Base-by-base conservation (phyloP, 2,329 filamentous ascomycete genomes). In the Metarhizium guizhouense region DNA sequence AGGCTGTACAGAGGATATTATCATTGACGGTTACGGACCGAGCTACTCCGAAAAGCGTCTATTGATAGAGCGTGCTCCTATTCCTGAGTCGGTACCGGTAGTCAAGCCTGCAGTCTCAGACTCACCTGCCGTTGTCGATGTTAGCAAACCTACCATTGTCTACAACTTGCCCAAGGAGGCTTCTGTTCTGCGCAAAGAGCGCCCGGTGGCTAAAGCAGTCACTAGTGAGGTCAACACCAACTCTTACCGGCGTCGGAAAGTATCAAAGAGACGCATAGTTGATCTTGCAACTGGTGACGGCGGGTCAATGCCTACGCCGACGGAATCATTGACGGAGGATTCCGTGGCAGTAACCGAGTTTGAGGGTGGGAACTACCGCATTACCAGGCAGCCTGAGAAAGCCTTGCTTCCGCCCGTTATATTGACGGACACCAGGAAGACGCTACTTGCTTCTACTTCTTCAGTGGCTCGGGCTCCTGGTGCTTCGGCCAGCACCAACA, bases 1-100 rank as follows among this genome's bases (percentile, higher is more conserved):
- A 11, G 94, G 94, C 5, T 95, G 94, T 65, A 87, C 86, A 0
- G 89, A 96, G 61, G 94, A 99, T 66, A 85, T 97, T 57, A 77
- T 90, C 49, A 93, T 99, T 63, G 94, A 99, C 68, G 86, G 87
- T 2, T 83, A 83, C 38, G 87, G 87, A 0, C 93, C 94, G 1
- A 86, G 82, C n/a, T 95, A 90, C 65, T 82, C 85, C 16, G 94
- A 99, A 74, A 86, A 85, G 67, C 90, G 90, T 64, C 86, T 88
- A 61, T 78, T 99, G 47, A 81, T 92, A 5, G 92, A 96, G 52
- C 84, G 92, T 50, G 88, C 80, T 11, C 86, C 88, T 2, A 85
- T 95, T 62, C 83, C 86, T 18, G 81, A 87, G 30, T 85, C 82
- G 42, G 85, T 91, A 8, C 90, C 91, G 0, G 85, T 95, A 16